Percentiles rank a stretch among this genome's conserved stretches.
phyloP scores from a whole-genome alignment of 2,329 filamentous ascomycete species.

The Hirsutella thompsonii region DNA sequence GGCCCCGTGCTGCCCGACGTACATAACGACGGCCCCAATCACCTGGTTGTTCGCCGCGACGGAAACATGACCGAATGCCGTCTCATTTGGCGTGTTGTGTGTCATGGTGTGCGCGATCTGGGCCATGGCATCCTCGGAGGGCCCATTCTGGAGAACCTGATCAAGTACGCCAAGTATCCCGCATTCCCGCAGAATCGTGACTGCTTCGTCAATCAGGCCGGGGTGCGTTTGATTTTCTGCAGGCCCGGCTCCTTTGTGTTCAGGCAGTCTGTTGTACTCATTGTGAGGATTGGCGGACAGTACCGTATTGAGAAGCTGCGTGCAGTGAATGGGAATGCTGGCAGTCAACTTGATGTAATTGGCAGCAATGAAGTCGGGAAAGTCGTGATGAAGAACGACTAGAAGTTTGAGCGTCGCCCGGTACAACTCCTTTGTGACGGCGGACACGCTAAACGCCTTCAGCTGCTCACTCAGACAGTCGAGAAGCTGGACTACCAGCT shows the following conservation, averaged over 20 bases:
- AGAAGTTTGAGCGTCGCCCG: conserved; percentile 72
- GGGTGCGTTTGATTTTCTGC: conserved; percentile 62
- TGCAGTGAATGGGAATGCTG: conserved; percentile 69
- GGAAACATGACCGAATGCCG: conserved; percentile 52
- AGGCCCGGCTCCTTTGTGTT: conserved; percentile 62
- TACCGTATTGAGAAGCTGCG: conserved; percentile 79
- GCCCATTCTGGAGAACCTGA: conserved; percentile 45
- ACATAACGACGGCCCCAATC: conserved; percentile 72
- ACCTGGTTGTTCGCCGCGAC: conserved; percentile 58
- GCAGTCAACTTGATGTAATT: conserved; percentile 75
- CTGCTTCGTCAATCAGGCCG: conserved; percentile 49
- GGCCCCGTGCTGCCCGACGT: conserved; percentile 63
- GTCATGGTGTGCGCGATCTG: conserved; percentile 65
- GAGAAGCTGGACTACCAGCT: conserved; percentile 60
- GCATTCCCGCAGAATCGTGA: conserved; percentile 35
- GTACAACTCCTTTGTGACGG: conserved; percentile 71
- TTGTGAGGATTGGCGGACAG: conserved; percentile 69
- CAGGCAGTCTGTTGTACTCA: conserved; percentile 50
- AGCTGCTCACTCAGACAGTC: conserved; percentile 67
- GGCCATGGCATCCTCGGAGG: conserved; percentile 60
- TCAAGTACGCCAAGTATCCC: conserved; percentile 49
- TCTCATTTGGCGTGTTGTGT: conserved; percentile 41
- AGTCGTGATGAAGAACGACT: conserved; percentile 82
- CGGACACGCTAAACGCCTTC: conserved; percentile 56
- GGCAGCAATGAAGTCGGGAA: conserved; percentile 81